Conservation (phyloP, 768 basidiomycete species). For the Austroboletus festivus region DNA sequence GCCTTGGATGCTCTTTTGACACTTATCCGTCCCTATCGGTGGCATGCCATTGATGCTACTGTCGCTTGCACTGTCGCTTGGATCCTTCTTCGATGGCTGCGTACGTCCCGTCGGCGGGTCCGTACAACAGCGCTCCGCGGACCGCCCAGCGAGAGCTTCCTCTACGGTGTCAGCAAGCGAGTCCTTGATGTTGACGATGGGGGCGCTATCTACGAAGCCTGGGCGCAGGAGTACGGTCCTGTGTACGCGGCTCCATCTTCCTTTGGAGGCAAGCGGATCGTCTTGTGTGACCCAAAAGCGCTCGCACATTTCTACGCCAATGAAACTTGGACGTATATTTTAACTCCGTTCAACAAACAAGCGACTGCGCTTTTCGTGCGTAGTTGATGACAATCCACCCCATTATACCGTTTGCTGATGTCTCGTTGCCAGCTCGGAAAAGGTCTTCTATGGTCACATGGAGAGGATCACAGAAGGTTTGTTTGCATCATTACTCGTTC, state of each 20-base stretch:
- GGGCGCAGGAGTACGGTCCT: constrained; percentile 14
- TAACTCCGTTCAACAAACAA: constrained; percentile 20
- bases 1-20: neutral
- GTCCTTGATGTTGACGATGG: neutral
- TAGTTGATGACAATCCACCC: neutral
- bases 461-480: constrained; percentile 1
- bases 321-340: constrained; percentile 35
- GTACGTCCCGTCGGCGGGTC: constrained; percentile 29
- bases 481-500: neutral
- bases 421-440: constrained; percentile 14
- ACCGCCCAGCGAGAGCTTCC: constrained; percentile 7
- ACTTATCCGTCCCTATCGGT: neutral
- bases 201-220: constrained; percentile 9
- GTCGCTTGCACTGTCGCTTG: neutral
- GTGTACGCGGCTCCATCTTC: constrained; percentile 10
- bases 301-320: constrained; percentile 4
- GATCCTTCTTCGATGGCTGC: constrained; percentile 6
- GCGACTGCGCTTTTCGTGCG: constrained; percentile 9
- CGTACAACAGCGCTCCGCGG: constrained; percentile 6
- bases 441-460: neutral
- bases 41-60: neutral
- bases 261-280: constrained; percentile 2
- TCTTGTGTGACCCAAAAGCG: constrained; percentile 38
- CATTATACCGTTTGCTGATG: neutral
- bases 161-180: constrained; percentile 7